phyloP scores from a whole-genome alignment of 768 basidiomycete species.

The Tubosaeta sp. region DNA sequence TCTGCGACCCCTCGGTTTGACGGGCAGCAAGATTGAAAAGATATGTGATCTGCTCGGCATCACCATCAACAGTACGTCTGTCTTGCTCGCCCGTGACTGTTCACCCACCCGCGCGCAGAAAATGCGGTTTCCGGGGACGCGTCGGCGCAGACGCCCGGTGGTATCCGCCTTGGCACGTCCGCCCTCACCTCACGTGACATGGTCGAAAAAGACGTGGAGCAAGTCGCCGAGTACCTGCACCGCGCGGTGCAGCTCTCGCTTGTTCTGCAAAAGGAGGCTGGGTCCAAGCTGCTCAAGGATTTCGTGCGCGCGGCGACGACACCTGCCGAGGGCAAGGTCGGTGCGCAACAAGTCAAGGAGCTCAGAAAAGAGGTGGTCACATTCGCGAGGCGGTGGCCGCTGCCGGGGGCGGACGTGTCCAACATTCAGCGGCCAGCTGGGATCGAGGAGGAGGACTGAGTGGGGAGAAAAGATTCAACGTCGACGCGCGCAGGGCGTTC shows the following conservation, averaged over 20 bases:
- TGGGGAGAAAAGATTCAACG: constrained; percentile 50
- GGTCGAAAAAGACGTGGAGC: constrained; percentile 80
- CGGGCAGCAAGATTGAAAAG: constrained; percentile 99
- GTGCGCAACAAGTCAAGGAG: constrained; percentile 63
- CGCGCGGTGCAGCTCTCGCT: constrained; percentile 91
- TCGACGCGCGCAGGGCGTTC: constrained; percentile 35
- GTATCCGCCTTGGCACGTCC: constrained; percentile 93
- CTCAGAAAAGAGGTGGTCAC: constrained; percentile 74
- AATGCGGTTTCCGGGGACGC: constrained; percentile 97
- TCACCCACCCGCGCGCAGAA: constrained; percentile 41
- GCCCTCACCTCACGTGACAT: constrained; percentile 95
- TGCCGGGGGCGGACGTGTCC: constrained; percentile 75
- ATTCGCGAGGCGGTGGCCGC: constrained; percentile 87
- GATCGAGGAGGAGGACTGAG: constrained; percentile 48
- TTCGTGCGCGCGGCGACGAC: constrained; percentile 80
- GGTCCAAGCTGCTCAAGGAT: constrained; percentile 92
- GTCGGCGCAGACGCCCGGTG: constrained; percentile 93
- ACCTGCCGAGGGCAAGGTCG: constrained; percentile 65
- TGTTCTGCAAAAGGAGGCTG: constrained; percentile 89
- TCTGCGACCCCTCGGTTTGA: constrained; percentile 87
- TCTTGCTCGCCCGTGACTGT: not conserved
- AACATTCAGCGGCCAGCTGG: constrained; percentile 56
- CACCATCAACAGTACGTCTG: constrained; percentile 83
- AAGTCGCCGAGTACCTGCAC: constrained; percentile 88
- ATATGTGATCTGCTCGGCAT: constrained; percentile 95